Evolutionary conservation across 257 asterid species (phyloP).

Genomic region (Orobanche coerulescens): DNA sequence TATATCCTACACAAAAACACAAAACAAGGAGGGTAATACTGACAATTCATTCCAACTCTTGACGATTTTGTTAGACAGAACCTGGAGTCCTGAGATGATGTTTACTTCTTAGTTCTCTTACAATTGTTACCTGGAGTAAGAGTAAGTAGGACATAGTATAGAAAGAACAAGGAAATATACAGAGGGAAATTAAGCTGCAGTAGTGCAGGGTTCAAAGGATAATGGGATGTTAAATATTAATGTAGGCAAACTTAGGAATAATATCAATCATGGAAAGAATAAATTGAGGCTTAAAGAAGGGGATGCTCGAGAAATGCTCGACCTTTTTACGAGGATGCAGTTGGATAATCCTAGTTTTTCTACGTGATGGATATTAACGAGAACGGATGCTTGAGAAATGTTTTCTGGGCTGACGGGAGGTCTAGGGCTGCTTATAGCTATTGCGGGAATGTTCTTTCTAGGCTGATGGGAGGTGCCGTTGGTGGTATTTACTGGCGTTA

Average conservation of each 20-base stretch:
- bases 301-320: conserved; percentile 37
- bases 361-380: conserved; percentile 52
- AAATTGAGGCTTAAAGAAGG: conserved; percentile 45
- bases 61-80: too few species aligned
- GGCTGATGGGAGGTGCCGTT: conserved; percentile 48
- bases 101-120: conserved; percentile 57
- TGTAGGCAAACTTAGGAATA: conserved; percentile 24
- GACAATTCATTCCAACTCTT: conserved; percentile 16
- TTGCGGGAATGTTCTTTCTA: conserved; percentile 39
- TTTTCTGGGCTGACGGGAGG: conserved; percentile 48
- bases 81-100: conserved; percentile 58
- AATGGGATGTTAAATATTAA: conserved; percentile 21
- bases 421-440: conserved; percentile 43
- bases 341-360: conserved; percentile 43
- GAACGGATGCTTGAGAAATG: conserved; percentile 43
- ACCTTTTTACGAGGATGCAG: conserved; percentile 44
- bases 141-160: conserved; percentile 62
- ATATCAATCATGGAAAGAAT: conserved; percentile 21
- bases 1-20: neutral
- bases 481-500: conserved; percentile 43
- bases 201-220: conserved; percentile 61
- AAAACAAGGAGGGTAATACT: conserved; percentile 17
- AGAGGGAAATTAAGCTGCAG: conserved; percentile 63
- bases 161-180: conserved; percentile 56
- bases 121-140: conserved; percentile 55